These are phyloP conservation scores for Solanum sejunctum DNA, from an alignment of 257 asterid genomes.

Conservation along the genomic window DNA sequence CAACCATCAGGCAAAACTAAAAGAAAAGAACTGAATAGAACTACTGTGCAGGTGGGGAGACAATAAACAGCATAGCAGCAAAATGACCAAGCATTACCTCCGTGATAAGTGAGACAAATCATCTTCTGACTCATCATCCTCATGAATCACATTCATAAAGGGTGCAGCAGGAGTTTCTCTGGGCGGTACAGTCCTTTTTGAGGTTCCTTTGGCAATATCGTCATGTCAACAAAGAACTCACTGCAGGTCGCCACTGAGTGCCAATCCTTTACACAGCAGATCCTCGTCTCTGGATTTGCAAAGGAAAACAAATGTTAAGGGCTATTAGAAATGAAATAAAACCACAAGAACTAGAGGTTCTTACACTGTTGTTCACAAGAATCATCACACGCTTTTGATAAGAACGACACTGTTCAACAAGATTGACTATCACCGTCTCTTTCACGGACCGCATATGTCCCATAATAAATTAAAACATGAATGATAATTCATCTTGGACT, in stretches of 20 bases:
- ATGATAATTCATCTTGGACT: neutral
- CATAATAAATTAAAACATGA: neutral
- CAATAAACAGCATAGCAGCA: neutral
- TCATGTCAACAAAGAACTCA: constrained; percentile 65
- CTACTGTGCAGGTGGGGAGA: neutral
- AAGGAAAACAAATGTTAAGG: neutral
- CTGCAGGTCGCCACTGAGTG: constrained; percentile 68
- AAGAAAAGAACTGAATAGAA: neutral
- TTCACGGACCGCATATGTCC: constrained; percentile 46
- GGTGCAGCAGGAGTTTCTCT: constrained; percentile 48
- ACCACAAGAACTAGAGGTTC: constrained; percentile 7
- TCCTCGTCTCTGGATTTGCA: constrained; percentile 55
- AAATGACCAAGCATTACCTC: constrained; percentile 30
- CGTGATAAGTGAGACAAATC: constrained; percentile 71
- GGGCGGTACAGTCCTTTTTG: constrained; percentile 20
- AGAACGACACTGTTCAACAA: constrained; percentile 85
- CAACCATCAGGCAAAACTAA: neutral
- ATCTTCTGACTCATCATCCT: constrained; percentile 87
- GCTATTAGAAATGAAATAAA: neutral
- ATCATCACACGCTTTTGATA: constrained; percentile 82
- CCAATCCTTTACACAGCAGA: constrained; percentile 69
- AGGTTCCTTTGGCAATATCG: constrained; percentile 48
- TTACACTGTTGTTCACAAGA: constrained; percentile 86
- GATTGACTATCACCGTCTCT: constrained; percentile 79
- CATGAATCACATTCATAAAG: constrained; percentile 75